Conservation (phyloP, 1,284 basidiomycete genomes). For the Ustilago lituana region DNA sequence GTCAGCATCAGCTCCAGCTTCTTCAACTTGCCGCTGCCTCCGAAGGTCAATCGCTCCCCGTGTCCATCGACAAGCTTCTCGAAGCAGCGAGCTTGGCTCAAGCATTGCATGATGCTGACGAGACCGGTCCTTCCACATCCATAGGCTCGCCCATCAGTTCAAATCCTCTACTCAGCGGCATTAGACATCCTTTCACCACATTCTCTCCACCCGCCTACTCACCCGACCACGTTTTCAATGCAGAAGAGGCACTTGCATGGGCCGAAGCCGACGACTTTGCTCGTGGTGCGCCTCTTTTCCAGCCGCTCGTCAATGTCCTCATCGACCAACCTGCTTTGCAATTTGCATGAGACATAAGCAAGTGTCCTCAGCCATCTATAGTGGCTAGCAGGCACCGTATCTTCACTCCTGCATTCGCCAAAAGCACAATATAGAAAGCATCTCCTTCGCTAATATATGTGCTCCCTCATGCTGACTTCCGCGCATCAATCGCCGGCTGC, state of each 20-base stretch:
- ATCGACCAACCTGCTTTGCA: conserved; percentile 27
- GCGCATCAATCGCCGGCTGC: no score
- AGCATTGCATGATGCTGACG: conserved; percentile 31
- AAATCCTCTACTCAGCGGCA: background rate
- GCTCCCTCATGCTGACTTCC: no score
- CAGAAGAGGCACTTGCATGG: conserved; percentile 38
- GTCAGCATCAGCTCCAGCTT: conserved; percentile 33
- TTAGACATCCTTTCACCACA: conserved; percentile 8
- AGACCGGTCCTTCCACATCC: conserved; percentile 1
- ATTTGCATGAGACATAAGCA: background rate
- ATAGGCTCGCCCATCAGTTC: conserved; percentile 8
- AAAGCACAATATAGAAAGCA: background rate
- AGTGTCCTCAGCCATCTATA: background rate
- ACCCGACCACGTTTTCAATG: background rate
- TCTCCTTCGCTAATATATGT: no score
- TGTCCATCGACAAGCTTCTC: conserved; percentile 47
- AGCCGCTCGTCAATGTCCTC: conserved; percentile 43
- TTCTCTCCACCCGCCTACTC: background rate
- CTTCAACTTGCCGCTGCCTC: conserved; percentile 23
- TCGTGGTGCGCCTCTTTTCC: conserved; percentile 46
- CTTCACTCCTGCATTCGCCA: background rate
- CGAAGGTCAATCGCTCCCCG: conserved; percentile 39
- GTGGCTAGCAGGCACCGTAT: background rate
- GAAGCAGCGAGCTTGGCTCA: conserved; percentile 44
- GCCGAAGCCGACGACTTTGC: conserved; percentile 51